Conservation (phyloP, 2,329 filamentous ascomycete species). For the Penicillium janthinellum region DNA sequence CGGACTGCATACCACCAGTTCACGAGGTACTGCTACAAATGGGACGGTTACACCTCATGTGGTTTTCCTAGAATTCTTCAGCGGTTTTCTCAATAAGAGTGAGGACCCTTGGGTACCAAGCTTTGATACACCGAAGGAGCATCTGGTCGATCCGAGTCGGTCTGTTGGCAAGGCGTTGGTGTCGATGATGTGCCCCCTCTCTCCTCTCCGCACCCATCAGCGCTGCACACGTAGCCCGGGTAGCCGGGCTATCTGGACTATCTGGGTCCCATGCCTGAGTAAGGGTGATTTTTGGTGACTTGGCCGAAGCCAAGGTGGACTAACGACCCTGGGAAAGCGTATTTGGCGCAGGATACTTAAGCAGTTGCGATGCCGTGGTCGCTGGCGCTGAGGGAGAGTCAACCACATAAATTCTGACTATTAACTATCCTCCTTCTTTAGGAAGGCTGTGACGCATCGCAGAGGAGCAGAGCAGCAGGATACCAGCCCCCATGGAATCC, state of each 20-base stretch:
- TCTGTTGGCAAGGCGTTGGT: constrained; percentile 17
- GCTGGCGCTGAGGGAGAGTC: neutral
- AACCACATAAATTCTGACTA: neutral
- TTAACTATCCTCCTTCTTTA: neutral
- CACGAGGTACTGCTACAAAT: neutral
- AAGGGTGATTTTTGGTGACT: constrained; percentile 7
- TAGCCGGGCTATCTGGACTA: constrained; percentile 26
- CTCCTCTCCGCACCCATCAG: constrained; percentile 31
- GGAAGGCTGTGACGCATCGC: neutral
- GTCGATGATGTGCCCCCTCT: constrained; percentile 10
- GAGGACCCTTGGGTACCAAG: neutral
- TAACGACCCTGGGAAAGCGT: neutral
- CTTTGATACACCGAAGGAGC: neutral
- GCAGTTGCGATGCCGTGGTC: neutral
- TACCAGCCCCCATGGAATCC: constrained; percentile 29
- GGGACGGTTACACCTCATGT: neutral
- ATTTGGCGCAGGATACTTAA: constrained; percentile 5
- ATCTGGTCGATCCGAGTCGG: constrained; percentile 12
- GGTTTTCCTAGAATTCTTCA: neutral
- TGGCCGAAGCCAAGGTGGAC: constrained; percentile 1
- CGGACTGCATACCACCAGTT: neutral
- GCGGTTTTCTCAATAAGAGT: neutral
- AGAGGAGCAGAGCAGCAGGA: neutral
- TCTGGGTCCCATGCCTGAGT: constrained; percentile 13
- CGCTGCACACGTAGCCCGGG: constrained; percentile 39